A percentile compares a stretch with the other conserved stretches of the same genome.
Conservation (phyloP, 176 grass and related monocot genomes). For the Bothriochloa decipiens region DNA sequence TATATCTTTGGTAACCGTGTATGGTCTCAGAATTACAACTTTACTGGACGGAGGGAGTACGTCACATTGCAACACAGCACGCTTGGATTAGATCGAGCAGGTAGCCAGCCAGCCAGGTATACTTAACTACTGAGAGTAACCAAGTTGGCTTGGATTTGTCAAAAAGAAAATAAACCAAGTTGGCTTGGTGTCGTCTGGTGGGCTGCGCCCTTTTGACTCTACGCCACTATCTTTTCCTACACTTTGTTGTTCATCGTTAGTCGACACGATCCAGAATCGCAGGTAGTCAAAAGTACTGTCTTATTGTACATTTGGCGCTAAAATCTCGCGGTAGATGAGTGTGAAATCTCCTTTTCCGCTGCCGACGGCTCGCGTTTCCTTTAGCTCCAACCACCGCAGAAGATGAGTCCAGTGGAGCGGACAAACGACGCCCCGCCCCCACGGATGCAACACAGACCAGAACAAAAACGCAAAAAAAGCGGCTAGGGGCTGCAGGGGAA, state of each 20-base stretch:
- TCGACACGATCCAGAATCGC: neutral
- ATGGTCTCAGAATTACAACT: too few relatives aligned
- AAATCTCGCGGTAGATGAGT: neutral
- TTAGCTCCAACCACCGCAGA: neutral
- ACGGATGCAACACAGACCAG: neutral
- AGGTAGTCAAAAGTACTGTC: constrained; percentile 13
- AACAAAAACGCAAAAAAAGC: neutral
- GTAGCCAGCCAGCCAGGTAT: too few relatives aligned
- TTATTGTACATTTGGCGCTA: neutral
- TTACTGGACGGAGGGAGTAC: too few relatives aligned
- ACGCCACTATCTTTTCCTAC: neutral
- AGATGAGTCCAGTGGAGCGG: neutral
- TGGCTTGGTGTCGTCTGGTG: neutral
- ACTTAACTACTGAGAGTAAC: neutral
- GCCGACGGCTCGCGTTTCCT: neutral
- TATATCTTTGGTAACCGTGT: too few relatives aligned
- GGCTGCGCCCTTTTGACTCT: neutral
- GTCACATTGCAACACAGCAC: neutral
- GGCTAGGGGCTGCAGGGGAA: neutral
- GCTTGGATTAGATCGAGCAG: neutral
- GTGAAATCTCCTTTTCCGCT: neutral
- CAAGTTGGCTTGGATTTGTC: constrained; percentile 28
- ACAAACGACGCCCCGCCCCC: neutral
- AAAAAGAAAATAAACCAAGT: too few relatives aligned
- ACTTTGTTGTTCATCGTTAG: neutral